Percentiles rank a stretch among this genome's conserved stretches.
Conservation (phyloP, 2,329 filamentous ascomycete species). For the Penicillium sp. region DNA sequence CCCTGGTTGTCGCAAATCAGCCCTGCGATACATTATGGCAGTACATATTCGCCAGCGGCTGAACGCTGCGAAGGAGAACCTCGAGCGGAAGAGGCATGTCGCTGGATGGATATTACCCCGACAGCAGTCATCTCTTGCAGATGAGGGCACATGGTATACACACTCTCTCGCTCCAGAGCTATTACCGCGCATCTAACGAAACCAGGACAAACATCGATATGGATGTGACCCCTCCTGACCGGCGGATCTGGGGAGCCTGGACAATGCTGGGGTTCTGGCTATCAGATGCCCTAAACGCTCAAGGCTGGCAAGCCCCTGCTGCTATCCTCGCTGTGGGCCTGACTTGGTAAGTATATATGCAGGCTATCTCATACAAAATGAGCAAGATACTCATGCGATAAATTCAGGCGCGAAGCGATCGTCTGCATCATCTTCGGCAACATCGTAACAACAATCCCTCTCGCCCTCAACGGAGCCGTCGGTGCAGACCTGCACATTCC, state of each 20-base stretch:
- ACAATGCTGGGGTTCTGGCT: constrained; percentile 10
- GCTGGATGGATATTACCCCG: constrained; percentile 4
- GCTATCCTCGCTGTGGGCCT: constrained; percentile 4
- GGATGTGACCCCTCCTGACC: constrained; percentile 5
- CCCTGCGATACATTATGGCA: background rate
- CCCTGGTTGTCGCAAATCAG: no score
- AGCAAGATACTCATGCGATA: no score
- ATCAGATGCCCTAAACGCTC: constrained; percentile 4
- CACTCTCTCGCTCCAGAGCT: background rate
- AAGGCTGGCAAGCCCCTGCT: constrained; percentile 4
- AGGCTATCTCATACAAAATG: no score
- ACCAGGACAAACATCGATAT: constrained; percentile 10
- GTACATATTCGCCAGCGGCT: background rate
- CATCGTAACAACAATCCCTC: background rate
- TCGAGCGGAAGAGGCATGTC: background rate
- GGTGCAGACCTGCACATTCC: constrained; percentile 2
- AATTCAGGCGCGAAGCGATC: constrained; percentile 2
- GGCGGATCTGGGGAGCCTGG: constrained; percentile 4
- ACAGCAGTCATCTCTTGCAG: constrained; percentile 1
- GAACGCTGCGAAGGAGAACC: background rate
- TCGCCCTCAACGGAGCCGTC: constrained; percentile 5
- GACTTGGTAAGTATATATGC: background rate
- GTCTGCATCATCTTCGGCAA: constrained; percentile 8
- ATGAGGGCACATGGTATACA: constrained; percentile 7
- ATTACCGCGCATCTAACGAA: background rate